Conservation (phyloP, 148 eudicot genomes). For the Persicaria tinctoria region DNA sequence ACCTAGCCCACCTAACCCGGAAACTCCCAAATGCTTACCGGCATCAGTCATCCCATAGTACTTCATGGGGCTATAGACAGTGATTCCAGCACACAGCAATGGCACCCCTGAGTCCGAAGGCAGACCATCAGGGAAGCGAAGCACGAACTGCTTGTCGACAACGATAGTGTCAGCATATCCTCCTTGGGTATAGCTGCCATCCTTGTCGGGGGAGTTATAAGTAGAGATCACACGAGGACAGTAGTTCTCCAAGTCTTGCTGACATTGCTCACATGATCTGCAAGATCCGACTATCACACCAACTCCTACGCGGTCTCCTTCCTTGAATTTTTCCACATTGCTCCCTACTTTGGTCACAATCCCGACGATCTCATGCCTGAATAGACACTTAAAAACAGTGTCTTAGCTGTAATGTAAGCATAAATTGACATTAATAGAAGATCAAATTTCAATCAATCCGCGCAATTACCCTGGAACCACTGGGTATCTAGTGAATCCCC, state of each 20-base stretch:
- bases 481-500: slow-evolving; percentile 61
- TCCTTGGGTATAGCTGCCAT: slow-evolving; percentile 17
- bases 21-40: slow-evolving; percentile 72
- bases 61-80: slow-evolving; percentile 68
- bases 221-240: slow-evolving; percentile 40
- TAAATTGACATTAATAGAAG: too few species aligned
- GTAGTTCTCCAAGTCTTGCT: slow-evolving; percentile 52
- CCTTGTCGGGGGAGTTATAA: slow-evolving; percentile 32
- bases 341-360: slow-evolving; percentile 42
- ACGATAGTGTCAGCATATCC: slow-evolving; percentile 22
- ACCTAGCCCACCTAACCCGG: slow-evolving; percentile 73
- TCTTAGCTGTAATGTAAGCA: neutral
- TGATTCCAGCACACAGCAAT: slow-evolving; percentile 62
- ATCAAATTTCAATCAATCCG: too few species aligned
- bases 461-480: slow-evolving; percentile 42
- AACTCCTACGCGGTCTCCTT: slow-evolving; percentile 63
- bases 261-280: slow-evolving; percentile 41
- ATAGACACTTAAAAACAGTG: neutral
- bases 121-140: slow-evolving; percentile 45
- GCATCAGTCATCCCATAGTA: slow-evolving; percentile 54
- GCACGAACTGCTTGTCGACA: slow-evolving; percentile 44
- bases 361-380: slow-evolving; percentile 68
- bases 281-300: slow-evolving; percentile 60
- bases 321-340: slow-evolving; percentile 44
- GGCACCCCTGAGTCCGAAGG: slow-evolving; percentile 55